Base-by-base conservation (phyloP, 1,139 yeast species). In the Taphrina flavorubra region DNA sequence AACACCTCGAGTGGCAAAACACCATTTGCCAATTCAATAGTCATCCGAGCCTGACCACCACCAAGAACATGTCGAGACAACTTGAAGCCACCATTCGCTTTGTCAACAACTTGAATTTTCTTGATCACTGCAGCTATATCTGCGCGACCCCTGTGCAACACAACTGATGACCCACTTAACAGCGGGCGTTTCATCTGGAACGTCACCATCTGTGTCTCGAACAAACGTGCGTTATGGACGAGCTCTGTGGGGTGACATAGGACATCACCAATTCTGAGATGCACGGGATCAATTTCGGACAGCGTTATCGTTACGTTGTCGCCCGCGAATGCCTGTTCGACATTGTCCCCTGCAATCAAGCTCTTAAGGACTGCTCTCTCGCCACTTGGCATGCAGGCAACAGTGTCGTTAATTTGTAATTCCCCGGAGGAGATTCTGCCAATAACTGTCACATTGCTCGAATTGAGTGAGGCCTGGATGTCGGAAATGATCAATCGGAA, bases 91-190 rank as follows among this genome's bases (percentile, higher is more conserved):
- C 51, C 67, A 20, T 70, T 70, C 75, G 83, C 86, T 78, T 85
- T 83, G 53, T 83, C 82, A 16, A 81, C 77, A 60, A 79, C 80
- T 70, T 83, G 84, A 4, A 84, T 76, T 72, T 84, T 85, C 49
- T 83, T 76, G 40, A 92, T 80, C 74, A 88, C 85, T 3, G 92
- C 94, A 2, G 96, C 92, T 51, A 86, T 85, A 70, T 89, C 89
- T 59, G 87, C 83, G 70, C 91, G 88, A 72, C 96, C 96, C 73
- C 96, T 84, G 79, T 92, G 92, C 67, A 92, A 78, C 55, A 92
- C 86, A 73, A 94, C 84, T 61, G 95, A 90, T 0, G 96, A 84
- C 16, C 99, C 98, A 6, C 88, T 86, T 55, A 94, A 80, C 65
- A 94, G 78, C 0, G 99, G 99, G 73, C 85, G 78, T 62, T 83